Percentiles rank a stretch among this genome's conserved stretches.
Evolutionary conservation across 1,139 yeast species (phyloP).

Genomic region (Yamadazyma taylorii): DNA sequence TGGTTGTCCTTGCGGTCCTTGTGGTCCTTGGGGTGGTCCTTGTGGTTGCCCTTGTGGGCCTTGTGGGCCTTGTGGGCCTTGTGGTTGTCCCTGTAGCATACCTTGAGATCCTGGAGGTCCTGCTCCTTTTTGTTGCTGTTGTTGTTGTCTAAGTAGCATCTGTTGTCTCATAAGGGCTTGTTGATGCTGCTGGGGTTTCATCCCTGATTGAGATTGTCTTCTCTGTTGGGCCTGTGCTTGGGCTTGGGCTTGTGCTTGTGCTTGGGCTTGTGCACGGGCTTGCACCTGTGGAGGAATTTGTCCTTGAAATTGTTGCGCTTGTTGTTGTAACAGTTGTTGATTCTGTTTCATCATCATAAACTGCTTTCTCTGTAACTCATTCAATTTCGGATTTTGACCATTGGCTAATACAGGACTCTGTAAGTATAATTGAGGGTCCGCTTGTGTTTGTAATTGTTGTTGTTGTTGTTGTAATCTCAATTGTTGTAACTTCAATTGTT

Average conservation of each 20-base stretch:
- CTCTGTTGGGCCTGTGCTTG: constrained; percentile 8
- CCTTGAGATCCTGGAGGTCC: constrained; percentile 2
- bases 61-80: constrained; percentile 6
- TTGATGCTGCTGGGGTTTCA: constrained; percentile 16
- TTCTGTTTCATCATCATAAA: constrained; percentile 25
- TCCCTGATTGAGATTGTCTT: constrained; percentile 13
- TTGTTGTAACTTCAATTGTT: constrained; percentile 26
- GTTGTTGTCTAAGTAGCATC: constrained; percentile 14
- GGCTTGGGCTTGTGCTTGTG: constrained; percentile 12
- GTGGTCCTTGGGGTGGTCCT: constrained; percentile 10
- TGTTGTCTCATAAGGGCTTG: constrained; percentile 17
- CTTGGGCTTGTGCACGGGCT: constrained; percentile 11
- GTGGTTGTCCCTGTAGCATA: constrained; percentile 9
- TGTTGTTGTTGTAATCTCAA: constrained; percentile 27
- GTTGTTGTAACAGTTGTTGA: constrained; percentile 13
- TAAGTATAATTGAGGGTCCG: constrained; percentile 17
- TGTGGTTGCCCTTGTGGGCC: constrained; percentile 8
- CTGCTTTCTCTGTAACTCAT: constrained; percentile 24
- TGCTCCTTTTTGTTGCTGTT: constrained; percentile 15
- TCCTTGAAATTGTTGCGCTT: constrained; percentile 5
- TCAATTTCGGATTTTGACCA: constrained; percentile 13
- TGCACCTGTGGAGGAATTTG: constrained; percentile 13
- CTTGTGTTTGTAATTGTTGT: constrained; percentile 17
- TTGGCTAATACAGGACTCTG: constrained; percentile 19
- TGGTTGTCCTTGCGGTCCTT: constrained; percentile 13